Evolutionary conservation across 805 yeast species (phyloP).

Genomic region (Candida railenensis): DNA sequence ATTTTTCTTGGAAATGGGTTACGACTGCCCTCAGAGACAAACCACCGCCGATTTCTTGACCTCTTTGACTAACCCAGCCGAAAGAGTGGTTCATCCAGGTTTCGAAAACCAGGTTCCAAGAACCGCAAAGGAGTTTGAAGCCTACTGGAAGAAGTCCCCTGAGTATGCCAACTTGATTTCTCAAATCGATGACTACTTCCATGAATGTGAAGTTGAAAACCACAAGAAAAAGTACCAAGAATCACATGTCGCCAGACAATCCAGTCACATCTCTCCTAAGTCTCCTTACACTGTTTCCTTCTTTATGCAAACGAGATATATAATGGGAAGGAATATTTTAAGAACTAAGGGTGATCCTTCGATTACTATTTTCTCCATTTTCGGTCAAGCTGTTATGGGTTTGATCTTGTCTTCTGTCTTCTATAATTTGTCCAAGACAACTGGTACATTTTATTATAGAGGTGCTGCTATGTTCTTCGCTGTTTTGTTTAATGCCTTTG

Average conservation of each 20-base stretch:
- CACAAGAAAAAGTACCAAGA: slow-evolving; percentile 18
- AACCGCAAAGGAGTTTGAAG: slow-evolving; percentile 57
- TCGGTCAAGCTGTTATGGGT: slow-evolving; percentile 56
- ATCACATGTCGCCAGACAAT: slow-evolving; percentile 36
- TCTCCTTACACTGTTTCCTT: slow-evolving; percentile 45
- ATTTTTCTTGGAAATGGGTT: slow-evolving; percentile 62
- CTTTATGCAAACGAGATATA: slow-evolving; percentile 49
- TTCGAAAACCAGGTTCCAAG: slow-evolving; percentile 51
- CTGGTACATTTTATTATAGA: slow-evolving; percentile 59
- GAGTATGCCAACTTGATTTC: slow-evolving; percentile 41
- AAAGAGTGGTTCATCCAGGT: slow-evolving; percentile 51
- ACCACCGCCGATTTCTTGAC: slow-evolving; percentile 69
- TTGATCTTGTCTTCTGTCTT: slow-evolving; percentile 61
- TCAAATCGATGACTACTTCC: slow-evolving; percentile 43
- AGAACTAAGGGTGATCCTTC: slow-evolving; percentile 57
- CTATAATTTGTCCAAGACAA: slow-evolving; percentile 48
- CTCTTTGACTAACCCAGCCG: slow-evolving; percentile 64
- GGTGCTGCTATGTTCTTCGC: slow-evolving; percentile 65
- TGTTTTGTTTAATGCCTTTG: slow-evolving; percentile 58
- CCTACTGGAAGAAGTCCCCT: slow-evolving; percentile 57
- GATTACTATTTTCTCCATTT: slow-evolving; percentile 49
- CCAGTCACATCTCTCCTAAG: slow-evolving; percentile 30
- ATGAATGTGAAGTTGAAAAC: slow-evolving; percentile 20
- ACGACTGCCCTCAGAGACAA: slow-evolving; percentile 59
- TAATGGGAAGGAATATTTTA: slow-evolving; percentile 53